Conservation (phyloP, 305 asterid genomes). For the Petunia hybrid region DNA sequence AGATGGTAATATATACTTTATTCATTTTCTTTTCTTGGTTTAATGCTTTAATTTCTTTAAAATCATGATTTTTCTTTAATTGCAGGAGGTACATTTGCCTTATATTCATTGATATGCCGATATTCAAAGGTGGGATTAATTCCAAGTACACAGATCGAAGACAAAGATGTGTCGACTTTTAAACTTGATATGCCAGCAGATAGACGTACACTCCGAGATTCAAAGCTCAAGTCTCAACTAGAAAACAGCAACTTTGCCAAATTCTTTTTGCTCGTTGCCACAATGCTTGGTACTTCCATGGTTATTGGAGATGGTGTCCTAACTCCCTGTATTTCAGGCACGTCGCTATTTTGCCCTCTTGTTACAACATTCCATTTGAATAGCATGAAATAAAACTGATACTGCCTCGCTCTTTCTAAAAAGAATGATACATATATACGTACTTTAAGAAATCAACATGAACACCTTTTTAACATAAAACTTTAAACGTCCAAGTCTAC, state of each 20-base stretch:
- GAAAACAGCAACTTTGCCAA: slow-evolving; percentile 58
- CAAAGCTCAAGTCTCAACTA: slow-evolving; percentile 44
- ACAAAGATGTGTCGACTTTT: slow-evolving; percentile 59
- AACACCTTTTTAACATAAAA: no score
- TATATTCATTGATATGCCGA: slow-evolving; percentile 71
- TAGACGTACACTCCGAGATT: slow-evolving; percentile 39
- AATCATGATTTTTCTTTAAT: not conserved
- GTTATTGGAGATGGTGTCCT: slow-evolving; percentile 81
- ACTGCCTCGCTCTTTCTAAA: not conserved
- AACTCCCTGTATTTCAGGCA: slow-evolving; percentile 73
- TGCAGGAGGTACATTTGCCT: slow-evolving; percentile 77
- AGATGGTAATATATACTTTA: slow-evolving; percentile 50
- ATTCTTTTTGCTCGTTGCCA: slow-evolving; percentile 52
- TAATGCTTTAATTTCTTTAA: slow-evolving; percentile 8
- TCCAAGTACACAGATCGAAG: slow-evolving; percentile 60
- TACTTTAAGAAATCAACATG: no score
- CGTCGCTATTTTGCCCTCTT: not conserved
- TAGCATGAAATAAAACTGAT: not conserved
- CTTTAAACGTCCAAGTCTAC: no score
- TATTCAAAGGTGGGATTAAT: slow-evolving; percentile 61
- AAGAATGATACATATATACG: no score
- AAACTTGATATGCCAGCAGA: slow-evolving; percentile 48
- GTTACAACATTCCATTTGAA: no score
- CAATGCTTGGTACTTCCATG: slow-evolving; percentile 89
- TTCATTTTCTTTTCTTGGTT: not conserved